Evolutionary conservation across 78 protist species (phyloP), one percentile per base, ranked within the genome.

Genomic region (Dictyostelium intermedium): DNA sequence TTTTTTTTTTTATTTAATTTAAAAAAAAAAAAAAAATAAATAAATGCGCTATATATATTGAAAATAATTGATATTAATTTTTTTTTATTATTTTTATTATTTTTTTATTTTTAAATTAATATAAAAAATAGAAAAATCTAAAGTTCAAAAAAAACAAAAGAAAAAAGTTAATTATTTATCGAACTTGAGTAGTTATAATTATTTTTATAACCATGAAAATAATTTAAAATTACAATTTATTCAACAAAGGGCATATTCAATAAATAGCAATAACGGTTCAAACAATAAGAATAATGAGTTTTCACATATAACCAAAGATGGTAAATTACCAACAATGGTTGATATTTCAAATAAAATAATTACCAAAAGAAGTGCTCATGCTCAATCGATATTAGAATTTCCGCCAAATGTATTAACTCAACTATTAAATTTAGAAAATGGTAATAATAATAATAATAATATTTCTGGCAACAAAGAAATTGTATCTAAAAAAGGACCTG

Each of bases 401-500:
- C 96, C 96, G 43, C 20, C 32, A 8, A 9, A 34, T 73, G 83
- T 86, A 5, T 85, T 82, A n/a, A 5, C 13, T 9, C 60, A 85
- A 30, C 39, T 93, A 34, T n/a, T 63, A 25, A 72, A 72, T 72
- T 30, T 72, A 30, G 79, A 72, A 72, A 72, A 16, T 43, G 61
- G 20, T 35, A 73, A 7, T 45, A 13, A 3, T 35, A 89, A 87
- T 50, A 16, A 50, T 16, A 50, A 50, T 50, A 50, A 50, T 2
- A 50, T 56, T 6, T 56, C n/a, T 20, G 20, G 20, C 1, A 35
- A 56, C 5, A 77, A 41, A 20, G 93, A 85, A 14, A 74, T 85
- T 2, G 4, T 25, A 5, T 83, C 91, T 16, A 82, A 82, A 32
- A 96, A 97, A 70, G 98, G 98, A 18, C 97, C 97, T 7, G 97